phyloP scores from a whole-genome alignment of 2,329 filamentous ascomycete species.

The Aspergillus viridinutans region DNA sequence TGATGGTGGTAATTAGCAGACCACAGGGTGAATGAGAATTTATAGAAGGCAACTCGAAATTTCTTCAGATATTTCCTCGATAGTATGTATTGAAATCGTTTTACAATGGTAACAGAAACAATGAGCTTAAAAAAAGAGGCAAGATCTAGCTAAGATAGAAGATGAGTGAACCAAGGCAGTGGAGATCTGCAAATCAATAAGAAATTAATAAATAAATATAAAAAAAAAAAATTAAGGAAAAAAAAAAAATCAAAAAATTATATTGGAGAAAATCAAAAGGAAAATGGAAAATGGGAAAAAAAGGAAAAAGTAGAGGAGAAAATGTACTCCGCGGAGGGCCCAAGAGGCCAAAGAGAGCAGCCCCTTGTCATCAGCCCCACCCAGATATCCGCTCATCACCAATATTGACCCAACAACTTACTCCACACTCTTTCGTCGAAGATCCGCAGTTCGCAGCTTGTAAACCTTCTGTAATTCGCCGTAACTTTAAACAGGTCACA shows the following conservation, averaged over 20 bases:
- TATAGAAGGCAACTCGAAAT: neutral
- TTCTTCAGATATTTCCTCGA: neutral
- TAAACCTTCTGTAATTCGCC: constrained; percentile 29
- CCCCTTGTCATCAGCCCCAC: constrained; percentile 22
- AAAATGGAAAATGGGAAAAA: neutral
- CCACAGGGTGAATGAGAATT: neutral
- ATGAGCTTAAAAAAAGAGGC: neutral
- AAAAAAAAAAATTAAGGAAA: too few relatives aligned
- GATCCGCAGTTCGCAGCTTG: constrained; percentile 28
- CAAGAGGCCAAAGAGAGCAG: constrained; percentile 14
- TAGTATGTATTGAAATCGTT: neutral
- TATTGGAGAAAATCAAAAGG: neutral
- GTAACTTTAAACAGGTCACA: constrained; percentile 23
- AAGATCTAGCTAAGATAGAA: neutral
- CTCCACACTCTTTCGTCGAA: constrained; percentile 22
- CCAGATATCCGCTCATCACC: constrained; percentile 21
- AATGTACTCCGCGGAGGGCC: neutral
- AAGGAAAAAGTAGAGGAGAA: neutral
- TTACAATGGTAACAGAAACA: neutral
- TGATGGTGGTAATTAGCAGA: too few relatives aligned
- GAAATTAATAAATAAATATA: neutral
- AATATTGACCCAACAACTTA: constrained; percentile 21
- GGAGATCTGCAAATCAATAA: too few relatives aligned
- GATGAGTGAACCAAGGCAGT: neutral
- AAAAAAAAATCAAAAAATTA: neutral